Evolutionary conservation across 2,329 filamentous ascomycete species (phyloP).

Genomic region (Trichothecium sympodiale): DNA sequence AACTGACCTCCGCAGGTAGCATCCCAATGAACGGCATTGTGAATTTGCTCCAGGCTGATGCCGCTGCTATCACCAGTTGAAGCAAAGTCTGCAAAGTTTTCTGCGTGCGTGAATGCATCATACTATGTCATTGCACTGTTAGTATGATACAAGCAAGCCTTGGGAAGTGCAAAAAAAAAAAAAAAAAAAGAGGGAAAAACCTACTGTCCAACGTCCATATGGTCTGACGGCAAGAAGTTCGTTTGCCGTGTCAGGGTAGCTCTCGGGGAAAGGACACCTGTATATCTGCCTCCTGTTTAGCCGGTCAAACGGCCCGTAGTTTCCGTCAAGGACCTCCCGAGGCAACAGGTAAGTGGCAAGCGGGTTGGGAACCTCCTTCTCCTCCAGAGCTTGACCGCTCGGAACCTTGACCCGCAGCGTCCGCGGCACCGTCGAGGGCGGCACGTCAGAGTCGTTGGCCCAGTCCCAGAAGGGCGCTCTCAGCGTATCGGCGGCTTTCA

Average conservation of each 20-base stretch:
- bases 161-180: background rate
- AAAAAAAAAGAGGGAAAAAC: constrained; percentile 8
- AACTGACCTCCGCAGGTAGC: constrained; percentile 29
- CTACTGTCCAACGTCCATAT: constrained; percentile 30
- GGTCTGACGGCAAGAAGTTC: constrained; percentile 15
- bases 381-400: constrained; percentile 16
- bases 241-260: constrained; percentile 29
- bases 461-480: constrained; percentile 46
- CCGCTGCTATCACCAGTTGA: constrained; percentile 20
- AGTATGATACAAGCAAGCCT: constrained; percentile 25
- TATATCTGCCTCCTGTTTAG: constrained; percentile 23
- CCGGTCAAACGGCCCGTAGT: constrained; percentile 23
- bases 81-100: constrained; percentile 22
- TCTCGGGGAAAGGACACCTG: constrained; percentile 24
- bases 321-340: constrained; percentile 20
- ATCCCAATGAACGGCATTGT: constrained; percentile 31
- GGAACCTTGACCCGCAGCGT: constrained; percentile 30
- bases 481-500: constrained; percentile 31
- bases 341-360: constrained; percentile 41
- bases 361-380: constrained; percentile 35
- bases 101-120: constrained; percentile 25
- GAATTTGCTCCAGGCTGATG: constrained; percentile 30
- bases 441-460: constrained; percentile 31
- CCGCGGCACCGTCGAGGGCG: constrained; percentile 22
- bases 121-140: constrained; percentile 20